A percentile compares a stretch with the other conserved stretches of the same genome.
Evolutionary conservation across 2,329 filamentous ascomycete genomes (phyloP).

Genomic region (Fusarium sambucinum): DNA sequence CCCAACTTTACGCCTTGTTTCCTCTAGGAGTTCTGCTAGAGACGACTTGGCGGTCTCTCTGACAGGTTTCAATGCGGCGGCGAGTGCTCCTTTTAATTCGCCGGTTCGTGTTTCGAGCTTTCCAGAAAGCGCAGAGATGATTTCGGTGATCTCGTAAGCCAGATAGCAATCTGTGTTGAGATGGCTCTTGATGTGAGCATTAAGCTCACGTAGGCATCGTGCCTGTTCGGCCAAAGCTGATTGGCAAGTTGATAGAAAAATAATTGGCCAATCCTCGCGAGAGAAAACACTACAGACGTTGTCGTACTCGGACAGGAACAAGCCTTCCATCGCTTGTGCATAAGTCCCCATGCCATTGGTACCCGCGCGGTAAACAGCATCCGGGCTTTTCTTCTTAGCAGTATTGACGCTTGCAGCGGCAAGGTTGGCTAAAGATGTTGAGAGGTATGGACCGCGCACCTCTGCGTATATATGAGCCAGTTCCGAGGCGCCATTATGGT

Average conservation of each 20-base stretch:
- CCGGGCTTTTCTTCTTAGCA: constrained; percentile 81
- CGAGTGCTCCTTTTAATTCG: constrained; percentile 84
- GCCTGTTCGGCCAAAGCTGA: constrained; percentile 83
- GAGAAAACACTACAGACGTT: constrained; percentile 90
- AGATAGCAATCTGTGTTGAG: constrained; percentile 92
- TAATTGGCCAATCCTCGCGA: constrained; percentile 83
- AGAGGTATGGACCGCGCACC: constrained; percentile 87
- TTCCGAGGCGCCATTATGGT: constrained; percentile 66
- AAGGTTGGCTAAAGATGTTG: constrained; percentile 83
- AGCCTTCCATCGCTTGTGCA: constrained; percentile 85
- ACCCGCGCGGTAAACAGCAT: constrained; percentile 86
- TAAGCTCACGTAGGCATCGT: constrained; percentile 87
- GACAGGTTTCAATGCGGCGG: constrained; percentile 88
- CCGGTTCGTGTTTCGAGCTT: constrained; percentile 85
- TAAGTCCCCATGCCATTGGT: constrained; percentile 94
- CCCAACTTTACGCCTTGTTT: constrained; percentile 78
- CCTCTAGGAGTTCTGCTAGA: constrained; percentile 83
- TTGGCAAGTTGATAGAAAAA: constrained; percentile 84
- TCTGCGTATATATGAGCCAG: constrained; percentile 86
- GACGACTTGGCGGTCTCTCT: constrained; percentile 92
- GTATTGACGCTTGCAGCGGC: constrained; percentile 88
- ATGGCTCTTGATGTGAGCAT: constrained; percentile 88
- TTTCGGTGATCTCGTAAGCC: constrained; percentile 94
- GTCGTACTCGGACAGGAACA: constrained; percentile 90
- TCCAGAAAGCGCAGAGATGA: constrained; percentile 82